Percentiles rank a stretch among this genome's conserved stretches.
phyloP scores from a whole-genome alignment of 176 grass and related monocot genomes.

The Hordeum marinum region DNA sequence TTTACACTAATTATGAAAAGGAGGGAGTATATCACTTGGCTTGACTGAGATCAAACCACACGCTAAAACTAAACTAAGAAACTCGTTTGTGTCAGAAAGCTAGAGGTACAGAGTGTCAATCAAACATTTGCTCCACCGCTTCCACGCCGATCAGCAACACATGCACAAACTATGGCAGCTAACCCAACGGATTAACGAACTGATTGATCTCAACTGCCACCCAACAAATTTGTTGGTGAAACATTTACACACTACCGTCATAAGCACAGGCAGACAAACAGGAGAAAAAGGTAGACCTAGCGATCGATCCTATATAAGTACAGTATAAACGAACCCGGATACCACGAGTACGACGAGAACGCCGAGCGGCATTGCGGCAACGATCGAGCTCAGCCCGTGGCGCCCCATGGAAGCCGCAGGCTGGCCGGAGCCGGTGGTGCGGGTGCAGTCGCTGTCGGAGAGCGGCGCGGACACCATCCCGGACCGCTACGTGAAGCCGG shows the following conservation, averaged over 20 bases:
- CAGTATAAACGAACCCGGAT: not conserved
- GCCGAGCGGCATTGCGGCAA: not conserved
- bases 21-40: too few relatives aligned
- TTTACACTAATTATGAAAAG: too few relatives aligned
- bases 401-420: constrained; percentile 14
- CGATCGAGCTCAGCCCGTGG: not conserved
- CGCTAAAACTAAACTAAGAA: too few relatives aligned
- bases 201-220: not conserved
- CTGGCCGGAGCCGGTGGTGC: constrained; percentile 82
- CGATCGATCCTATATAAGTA: not conserved
- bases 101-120: too few relatives aligned
- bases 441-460: constrained; percentile 75
- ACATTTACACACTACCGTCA: not conserved
- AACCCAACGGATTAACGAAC: not conserved
- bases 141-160: not conserved
- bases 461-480: constrained; percentile 46
- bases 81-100: too few relatives aligned
- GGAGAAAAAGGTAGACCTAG: not conserved
- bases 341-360: not conserved
- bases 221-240: not conserved
- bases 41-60: too few relatives aligned
- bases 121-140: not conserved
- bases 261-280: not conserved
- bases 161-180: not conserved
- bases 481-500: constrained; percentile 57